These are phyloP conservation scores for Bidens hawaiensis DNA, from an alignment of 140 eudicot genomes.

Conservation along the genomic window DNA sequence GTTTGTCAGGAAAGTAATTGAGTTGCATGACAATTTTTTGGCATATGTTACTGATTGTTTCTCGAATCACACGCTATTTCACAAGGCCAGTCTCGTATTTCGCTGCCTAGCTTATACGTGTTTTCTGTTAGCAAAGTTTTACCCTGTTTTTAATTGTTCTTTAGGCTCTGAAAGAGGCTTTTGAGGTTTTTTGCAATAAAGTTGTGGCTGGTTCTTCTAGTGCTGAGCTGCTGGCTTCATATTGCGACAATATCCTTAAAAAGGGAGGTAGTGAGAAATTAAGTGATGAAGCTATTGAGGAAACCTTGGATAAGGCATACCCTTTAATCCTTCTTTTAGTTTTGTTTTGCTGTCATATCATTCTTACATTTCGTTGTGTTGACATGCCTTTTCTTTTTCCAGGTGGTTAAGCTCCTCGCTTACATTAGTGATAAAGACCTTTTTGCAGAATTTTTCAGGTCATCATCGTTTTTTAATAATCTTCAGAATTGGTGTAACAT, in stretches of 20 bases:
- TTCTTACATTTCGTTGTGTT: neutral
- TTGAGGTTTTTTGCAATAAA: conserved; percentile 69
- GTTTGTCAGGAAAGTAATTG: conserved; percentile 58
- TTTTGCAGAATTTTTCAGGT: conserved; percentile 74
- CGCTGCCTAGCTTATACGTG: neutral
- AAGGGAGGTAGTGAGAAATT: too few relatives aligned
- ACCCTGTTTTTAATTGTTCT: neutral
- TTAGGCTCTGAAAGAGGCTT: conserved; percentile 71
- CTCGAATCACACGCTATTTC: conserved; percentile 49
- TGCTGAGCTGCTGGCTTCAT: too few relatives aligned
- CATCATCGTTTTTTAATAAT: neutral
- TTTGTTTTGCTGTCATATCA: neutral
- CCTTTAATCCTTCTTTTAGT: neutral
- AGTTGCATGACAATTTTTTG: conserved; percentile 72
- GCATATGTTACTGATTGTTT: conserved; percentile 62
- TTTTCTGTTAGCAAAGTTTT: neutral
- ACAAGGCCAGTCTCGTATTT: conserved; percentile 41
- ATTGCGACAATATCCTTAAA: too few relatives aligned
- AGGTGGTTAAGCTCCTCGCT: conserved; percentile 76
- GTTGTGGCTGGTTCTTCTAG: too few relatives aligned
- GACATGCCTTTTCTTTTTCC: neutral
- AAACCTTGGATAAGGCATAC: too few relatives aligned
- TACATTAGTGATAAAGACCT: conserved; percentile 75
- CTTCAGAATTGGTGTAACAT: neutral
- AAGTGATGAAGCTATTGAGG: too few relatives aligned